These are phyloP conservation scores for Chlorella ohadii DNA, from an alignment of 139 green algal species.

Conservation along the genomic window DNA sequence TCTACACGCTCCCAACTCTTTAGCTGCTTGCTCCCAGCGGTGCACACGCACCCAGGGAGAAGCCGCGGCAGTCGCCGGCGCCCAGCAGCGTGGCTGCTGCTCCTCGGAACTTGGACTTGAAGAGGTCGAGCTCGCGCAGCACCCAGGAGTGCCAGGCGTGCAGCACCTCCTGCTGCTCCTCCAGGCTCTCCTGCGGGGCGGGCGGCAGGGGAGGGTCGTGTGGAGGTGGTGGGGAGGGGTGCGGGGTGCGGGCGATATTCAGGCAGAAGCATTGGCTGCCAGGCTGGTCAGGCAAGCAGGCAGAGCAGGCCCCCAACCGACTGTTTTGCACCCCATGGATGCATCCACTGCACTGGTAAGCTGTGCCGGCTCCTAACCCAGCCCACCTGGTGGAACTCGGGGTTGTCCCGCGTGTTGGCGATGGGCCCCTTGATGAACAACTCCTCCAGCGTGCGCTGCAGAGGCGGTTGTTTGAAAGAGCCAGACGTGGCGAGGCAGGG, in stretches of 20 bases:
- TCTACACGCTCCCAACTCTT: too few relatives aligned
- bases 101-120: slow-evolving; percentile 75
- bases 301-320: too few relatives aligned
- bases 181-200: slow-evolving; percentile 45
- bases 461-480: too few relatives aligned
- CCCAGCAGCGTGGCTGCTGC: slow-evolving; percentile 62
- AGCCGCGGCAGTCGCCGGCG: slow-evolving; percentile 58
- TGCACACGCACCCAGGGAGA: slow-evolving; percentile 35
- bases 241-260: not conserved
- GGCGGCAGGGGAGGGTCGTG: not conserved
- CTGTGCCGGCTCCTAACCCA: too few relatives aligned
- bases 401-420: slow-evolving; percentile 38
- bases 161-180: slow-evolving; percentile 74
- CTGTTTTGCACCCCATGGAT: too few relatives aligned
- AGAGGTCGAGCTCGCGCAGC: slow-evolving; percentile 54
- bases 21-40: too few relatives aligned
- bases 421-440: slow-evolving; percentile 54
- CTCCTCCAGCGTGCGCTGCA: slow-evolving; percentile 56
- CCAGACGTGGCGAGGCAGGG: too few relatives aligned
- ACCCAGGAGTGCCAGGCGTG: slow-evolving; percentile 70
- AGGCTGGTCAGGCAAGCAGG: too few relatives aligned
- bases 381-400: slow-evolving; percentile 36
- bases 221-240: not conserved
- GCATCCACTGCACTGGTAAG: too few relatives aligned
- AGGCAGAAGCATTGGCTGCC: too few relatives aligned